A percentile compares a stretch with the other conserved stretches of the same genome.
phyloP scores from a whole-genome alignment of 164 flowering plant genomes.

The Tetrastigma voinierianum region DNA sequence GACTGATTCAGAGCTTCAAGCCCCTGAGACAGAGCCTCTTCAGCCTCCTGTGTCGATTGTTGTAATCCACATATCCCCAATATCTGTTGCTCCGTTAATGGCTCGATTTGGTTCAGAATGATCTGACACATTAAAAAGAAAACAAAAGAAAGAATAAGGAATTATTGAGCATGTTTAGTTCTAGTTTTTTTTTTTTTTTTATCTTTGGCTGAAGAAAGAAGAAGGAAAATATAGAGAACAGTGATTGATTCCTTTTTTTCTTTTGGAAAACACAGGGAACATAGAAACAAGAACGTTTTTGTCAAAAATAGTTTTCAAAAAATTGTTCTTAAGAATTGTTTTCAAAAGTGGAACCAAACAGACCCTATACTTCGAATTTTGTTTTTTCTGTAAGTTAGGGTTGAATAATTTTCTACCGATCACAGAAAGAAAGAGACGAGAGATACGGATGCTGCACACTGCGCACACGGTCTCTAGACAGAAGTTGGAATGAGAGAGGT shows the following conservation, averaged over 20 bases:
- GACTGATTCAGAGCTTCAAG: constrained; percentile 79
- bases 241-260: too few species aligned
- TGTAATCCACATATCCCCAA: constrained; percentile 78
- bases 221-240: too few species aligned
- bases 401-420: constrained; percentile 12
- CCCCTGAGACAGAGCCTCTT: constrained; percentile 87
- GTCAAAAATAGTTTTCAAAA: too few species aligned
- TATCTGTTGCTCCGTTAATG: constrained; percentile 85
- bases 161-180: too few species aligned
- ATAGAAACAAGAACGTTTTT: too few species aligned
- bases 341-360: too few species aligned
- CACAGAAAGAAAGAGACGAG: constrained; percentile 12
- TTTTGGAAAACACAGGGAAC: too few species aligned
- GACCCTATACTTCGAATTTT: too few species aligned
- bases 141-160: too few species aligned
- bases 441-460: neutral
- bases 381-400: neutral
- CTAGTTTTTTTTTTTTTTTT: too few species aligned
- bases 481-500: constrained; percentile 28
- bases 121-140: constrained; percentile 40
- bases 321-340: too few species aligned
- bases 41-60: constrained; percentile 86
- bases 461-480: neutral
- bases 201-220: too few species aligned
- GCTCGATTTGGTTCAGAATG: constrained; percentile 70